phyloP scores from a whole-genome alignment of 1,284 basidiomycete genomes.

The Cryptococcus sp. region DNA sequence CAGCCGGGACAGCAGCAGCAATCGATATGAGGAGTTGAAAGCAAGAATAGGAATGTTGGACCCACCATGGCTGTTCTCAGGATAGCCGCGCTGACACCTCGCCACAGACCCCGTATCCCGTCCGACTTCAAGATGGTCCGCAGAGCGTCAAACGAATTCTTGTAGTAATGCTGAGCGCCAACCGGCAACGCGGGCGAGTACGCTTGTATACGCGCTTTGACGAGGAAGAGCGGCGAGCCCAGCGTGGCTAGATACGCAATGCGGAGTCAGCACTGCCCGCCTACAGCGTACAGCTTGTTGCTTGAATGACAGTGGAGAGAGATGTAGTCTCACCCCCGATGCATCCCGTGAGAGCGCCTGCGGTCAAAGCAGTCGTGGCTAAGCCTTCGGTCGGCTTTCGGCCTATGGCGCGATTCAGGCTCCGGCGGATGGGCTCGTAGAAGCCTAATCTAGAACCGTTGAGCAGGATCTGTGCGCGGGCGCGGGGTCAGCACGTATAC shows the following conservation, averaged over 20 bases:
- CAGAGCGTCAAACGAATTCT: conserved; percentile 77
- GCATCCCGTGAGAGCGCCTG: conserved; percentile 85
- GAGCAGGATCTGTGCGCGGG: conserved; percentile 68
- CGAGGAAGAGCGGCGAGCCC: conserved; percentile 92
- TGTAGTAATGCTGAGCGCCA: conserved; percentile 90
- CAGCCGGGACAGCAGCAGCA: neutral
- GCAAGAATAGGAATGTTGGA: conserved; percentile 49
- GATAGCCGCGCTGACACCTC: conserved; percentile 92
- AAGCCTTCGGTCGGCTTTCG: conserved; percentile 66
- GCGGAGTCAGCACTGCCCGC: too few relatives aligned
- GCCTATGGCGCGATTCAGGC: conserved; percentile 71
- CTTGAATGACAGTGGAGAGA: neutral
- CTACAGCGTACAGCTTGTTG: too few relatives aligned
- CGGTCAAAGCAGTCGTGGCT: conserved; percentile 71
- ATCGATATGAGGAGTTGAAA: neutral
- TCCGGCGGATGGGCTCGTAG: conserved; percentile 86
- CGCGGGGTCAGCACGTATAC: too few relatives aligned
- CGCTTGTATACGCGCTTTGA: conserved; percentile 98
- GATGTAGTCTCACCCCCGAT: conserved; percentile 73
- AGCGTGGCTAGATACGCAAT: conserved; percentile 64
- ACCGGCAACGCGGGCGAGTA: conserved; percentile 93
- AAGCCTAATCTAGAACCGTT: conserved; percentile 97
- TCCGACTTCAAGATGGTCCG: conserved; percentile 76
- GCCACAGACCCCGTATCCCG: conserved; percentile 73
- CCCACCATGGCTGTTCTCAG: conserved; percentile 88